Percentiles rank a stretch among this genome's conserved stretches.
Conservation (phyloP, 73 alveolate genomes). For the Halteria grandinella region DNA sequence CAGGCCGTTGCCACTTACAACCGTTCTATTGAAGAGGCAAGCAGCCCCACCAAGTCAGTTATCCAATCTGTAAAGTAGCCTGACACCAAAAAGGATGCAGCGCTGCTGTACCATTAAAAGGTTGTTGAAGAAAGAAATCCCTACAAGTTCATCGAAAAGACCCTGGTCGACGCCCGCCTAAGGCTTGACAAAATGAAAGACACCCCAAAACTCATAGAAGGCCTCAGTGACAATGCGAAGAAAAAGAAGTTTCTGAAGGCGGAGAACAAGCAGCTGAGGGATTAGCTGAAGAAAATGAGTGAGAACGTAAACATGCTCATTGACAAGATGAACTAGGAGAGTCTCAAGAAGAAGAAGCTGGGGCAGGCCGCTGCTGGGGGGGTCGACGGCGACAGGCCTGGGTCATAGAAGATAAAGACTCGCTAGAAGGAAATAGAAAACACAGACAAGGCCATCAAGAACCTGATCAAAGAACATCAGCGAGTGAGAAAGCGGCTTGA, state of each 20-base stretch:
- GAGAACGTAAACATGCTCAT: constrained; percentile 51
- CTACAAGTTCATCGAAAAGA: constrained; percentile 47
- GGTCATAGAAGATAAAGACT: constrained; percentile 38
- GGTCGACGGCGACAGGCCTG: constrained; percentile 14
- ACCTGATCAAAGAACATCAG: constrained; percentile 38
- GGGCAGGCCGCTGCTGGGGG: not conserved
- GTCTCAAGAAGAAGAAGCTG: constrained; percentile 29
- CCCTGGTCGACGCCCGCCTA: constrained; percentile 21
- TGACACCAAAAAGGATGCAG: not conserved
- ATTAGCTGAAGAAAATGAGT: constrained; percentile 53
- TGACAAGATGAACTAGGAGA: constrained; percentile 53
- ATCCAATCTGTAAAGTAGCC: not conserved
- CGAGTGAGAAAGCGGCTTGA: constrained; percentile 43
- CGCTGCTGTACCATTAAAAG: not conserved
- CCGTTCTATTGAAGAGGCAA: too few relatives aligned
- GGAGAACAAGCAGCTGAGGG: constrained; percentile 50
- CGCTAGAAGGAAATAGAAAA: constrained; percentile 49
- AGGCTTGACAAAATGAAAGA: constrained; percentile 50
- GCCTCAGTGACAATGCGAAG: constrained; percentile 32
- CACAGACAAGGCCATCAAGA: constrained; percentile 48
- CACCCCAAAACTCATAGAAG: constrained; percentile 42
- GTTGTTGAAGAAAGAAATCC: constrained; percentile 48
- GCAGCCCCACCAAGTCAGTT: too few relatives aligned
- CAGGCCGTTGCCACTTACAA: too few relatives aligned
- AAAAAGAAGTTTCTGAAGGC: constrained; percentile 29